Conservation (phyloP, 495 filamentous ascomycete species). For the Opeltia flavorubescens region DNA sequence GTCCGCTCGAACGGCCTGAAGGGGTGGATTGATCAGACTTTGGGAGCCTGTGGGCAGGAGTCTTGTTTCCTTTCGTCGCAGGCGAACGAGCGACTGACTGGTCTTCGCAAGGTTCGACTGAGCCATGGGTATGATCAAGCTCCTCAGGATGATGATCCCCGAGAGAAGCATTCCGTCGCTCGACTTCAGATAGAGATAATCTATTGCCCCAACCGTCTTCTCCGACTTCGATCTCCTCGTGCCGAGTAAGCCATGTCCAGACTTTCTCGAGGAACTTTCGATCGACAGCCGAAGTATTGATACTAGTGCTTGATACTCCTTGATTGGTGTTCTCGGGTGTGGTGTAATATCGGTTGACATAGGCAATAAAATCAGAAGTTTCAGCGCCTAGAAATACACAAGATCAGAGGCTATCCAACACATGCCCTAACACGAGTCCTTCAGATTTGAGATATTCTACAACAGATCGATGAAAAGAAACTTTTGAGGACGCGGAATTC, state of each 20-base stretch:
- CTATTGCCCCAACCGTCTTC: constrained; percentile 26
- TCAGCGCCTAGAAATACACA: constrained; percentile 24
- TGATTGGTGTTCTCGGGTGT: constrained; percentile 9
- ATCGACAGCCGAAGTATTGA: constrained; percentile 20
- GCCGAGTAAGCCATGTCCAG: constrained; percentile 40
- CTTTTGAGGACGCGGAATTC: too few relatives aligned
- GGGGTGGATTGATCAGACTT: neutral
- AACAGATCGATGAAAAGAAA: constrained; percentile 15
- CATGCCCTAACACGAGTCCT: too few relatives aligned
- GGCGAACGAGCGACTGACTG: neutral
- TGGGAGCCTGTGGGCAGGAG: neutral
- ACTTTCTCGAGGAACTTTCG: constrained; percentile 36
- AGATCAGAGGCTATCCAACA: neutral
- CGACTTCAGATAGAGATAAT: constrained; percentile 33
- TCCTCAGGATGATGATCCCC: neutral
- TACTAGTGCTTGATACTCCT: neutral
- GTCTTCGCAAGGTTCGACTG: neutral
- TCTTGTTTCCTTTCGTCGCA: neutral
- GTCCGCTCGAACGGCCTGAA: constrained; percentile 2
- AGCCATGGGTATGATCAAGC: neutral
- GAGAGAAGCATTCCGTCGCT: constrained; percentile 13
- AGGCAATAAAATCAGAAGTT: constrained; percentile 24
- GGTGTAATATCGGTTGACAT: constrained; percentile 27
- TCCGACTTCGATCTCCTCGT: constrained; percentile 39
- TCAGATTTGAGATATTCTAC: constrained; percentile 3